A percentile compares a stretch with the other conserved stretches of the same genome.
Conservation (phyloP, 305 asterid species). For the Solanum hybrid region DNA sequence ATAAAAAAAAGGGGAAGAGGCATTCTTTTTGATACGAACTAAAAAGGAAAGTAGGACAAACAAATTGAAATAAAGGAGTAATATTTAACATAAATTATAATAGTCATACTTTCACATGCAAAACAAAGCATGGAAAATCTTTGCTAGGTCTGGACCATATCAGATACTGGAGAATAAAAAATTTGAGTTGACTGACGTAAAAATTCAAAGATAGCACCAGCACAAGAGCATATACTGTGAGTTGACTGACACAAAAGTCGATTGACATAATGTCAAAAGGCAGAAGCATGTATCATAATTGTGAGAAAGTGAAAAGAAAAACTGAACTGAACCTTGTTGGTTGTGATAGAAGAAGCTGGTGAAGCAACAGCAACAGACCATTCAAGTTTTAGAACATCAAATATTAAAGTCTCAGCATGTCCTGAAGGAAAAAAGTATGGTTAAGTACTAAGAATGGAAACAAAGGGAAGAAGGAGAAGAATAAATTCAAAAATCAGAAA, state of each 20-base stretch:
- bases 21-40: neutral
- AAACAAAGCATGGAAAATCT: neutral
- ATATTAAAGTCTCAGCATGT: conserved; percentile 68
- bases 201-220: neutral
- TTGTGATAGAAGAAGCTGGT: conserved; percentile 69
- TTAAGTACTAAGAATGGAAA: conserved; percentile 6
- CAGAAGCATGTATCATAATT: neutral
- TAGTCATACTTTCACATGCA: neutral
- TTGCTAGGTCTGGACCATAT: neutral
- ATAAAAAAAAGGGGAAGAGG: neutral
- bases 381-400: conserved; percentile 80
- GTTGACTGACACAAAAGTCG: neutral
- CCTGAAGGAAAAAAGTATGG: conserved; percentile 32
- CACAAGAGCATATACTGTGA: neutral
- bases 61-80: neutral
- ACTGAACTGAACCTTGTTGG: conserved; percentile 56
- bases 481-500: conserved; percentile 5
- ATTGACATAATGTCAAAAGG: neutral
- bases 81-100: neutral
- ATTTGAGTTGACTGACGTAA: neutral
- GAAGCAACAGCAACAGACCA: conserved; percentile 86
- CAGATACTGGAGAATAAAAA: neutral
- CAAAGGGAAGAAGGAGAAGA: neutral
- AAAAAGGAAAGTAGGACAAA: neutral
- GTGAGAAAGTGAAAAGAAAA: conserved; percentile 9